Evolutionary conservation across 2,329 filamentous ascomycete genomes (phyloP), one percentile per base, ranked within the genome.

Genomic region (Arachnopeziza araneosa): DNA sequence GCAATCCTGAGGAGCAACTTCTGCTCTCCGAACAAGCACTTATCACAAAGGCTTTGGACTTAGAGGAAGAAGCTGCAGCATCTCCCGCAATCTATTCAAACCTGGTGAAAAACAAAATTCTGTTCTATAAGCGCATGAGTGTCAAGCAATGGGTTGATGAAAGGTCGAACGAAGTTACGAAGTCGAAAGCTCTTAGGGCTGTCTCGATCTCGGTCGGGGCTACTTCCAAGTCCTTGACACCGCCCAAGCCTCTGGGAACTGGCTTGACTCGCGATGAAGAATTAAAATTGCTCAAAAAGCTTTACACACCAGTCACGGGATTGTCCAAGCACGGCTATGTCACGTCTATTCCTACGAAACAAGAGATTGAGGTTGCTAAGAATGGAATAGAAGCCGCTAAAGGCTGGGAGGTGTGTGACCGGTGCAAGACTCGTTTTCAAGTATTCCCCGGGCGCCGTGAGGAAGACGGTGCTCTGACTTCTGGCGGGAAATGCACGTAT

Each of bases 321-420:
- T 79, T 96, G n/a, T 79, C 83, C 6, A 73, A 80, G 6, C 83
- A 86, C 70, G 92, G 91, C 21, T 98, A 97, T 72, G 86, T 97
- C 23, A 83, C 87, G 0, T 76, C 73, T 4, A 75, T 86, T 1
- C 93, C 93, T 0, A 82, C 83, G 0, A 77, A 82, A 0, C 80
- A 81, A 8, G 88, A 91, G 21, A 83, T 97, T 21, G 77, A 82
- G 56, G 79, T 82, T 55, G 88, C 91, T 0, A 83, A 78, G 36
- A 79, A 82, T 51, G 91, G 86, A 0, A 80, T 91, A 0, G 78
- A 83, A 54, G 79, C 85, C 8, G 83, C 88, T 14, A 82, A 85
- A 56, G 90, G 90, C 54, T 96, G 88, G 81, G 95, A 99, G 75
- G 81, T 85, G 55, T 99, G 95, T 69, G 93, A 96, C 69, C 87